A percentile compares a stretch with the other conserved stretches of the same genome.
These are phyloP conservation scores for Picea sitchensis DNA, from an alignment of 75 land plant genomes.

Conservation along the genomic window DNA sequence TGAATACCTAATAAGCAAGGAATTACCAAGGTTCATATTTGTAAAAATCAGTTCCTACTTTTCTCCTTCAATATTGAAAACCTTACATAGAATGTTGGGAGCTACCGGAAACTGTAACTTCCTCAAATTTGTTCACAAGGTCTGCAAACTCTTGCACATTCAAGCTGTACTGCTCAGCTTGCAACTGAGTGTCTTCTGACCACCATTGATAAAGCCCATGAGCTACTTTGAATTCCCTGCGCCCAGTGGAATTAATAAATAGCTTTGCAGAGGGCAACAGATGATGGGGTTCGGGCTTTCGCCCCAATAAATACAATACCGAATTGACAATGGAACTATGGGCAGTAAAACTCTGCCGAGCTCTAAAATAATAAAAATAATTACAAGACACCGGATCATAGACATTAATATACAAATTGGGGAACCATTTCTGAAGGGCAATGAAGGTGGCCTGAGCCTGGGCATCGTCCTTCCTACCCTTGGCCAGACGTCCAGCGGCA, in stretches of 20 bases:
- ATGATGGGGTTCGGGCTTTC: slow-evolving; percentile 2
- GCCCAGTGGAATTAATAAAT: slow-evolving; percentile 47
- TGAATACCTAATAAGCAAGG: too few species aligned
- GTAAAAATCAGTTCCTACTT: too few species aligned
- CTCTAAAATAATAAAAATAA: slow-evolving; percentile 32
- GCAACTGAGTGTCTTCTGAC: slow-evolving; percentile 59
- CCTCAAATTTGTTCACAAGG: neutral
- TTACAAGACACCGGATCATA: slow-evolving; percentile 62
- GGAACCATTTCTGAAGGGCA: slow-evolving; percentile 43
- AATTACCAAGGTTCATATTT: too few species aligned
- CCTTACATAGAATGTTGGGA: neutral
- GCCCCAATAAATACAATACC: neutral
- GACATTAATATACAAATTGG: slow-evolving; percentile 68
- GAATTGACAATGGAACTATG: slow-evolving; percentile 11
- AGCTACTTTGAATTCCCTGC: slow-evolving; percentile 52
- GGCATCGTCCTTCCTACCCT: slow-evolving; percentile 7
- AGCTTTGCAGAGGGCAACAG: slow-evolving; percentile 34
- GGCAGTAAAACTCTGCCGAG: neutral
- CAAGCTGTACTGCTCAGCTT: slow-evolving; percentile 9
- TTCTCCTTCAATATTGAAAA: neutral
- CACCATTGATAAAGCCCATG: slow-evolving; percentile 80
- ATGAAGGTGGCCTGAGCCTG: neutral
- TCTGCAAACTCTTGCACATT: slow-evolving; percentile 4
- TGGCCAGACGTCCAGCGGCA: neutral
- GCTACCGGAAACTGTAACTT: neutral